These are phyloP conservation scores for Exophiala bonariae DNA, from an alignment of 2,329 filamentous ascomycete genomes.

Conservation along the genomic window DNA sequence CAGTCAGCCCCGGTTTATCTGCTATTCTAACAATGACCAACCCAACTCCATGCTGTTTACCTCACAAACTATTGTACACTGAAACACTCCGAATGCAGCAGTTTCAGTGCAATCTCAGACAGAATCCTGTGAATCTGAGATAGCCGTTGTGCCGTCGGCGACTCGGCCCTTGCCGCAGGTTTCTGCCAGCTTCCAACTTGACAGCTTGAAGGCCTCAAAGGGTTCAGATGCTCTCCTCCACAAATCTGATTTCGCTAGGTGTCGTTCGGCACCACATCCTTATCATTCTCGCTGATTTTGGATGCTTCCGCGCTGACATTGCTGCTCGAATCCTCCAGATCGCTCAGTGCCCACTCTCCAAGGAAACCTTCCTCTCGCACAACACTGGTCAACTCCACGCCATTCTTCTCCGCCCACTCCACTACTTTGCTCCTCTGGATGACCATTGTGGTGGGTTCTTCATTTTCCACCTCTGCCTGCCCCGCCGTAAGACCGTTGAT, in stretches of 20 bases:
- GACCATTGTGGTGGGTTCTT: slow-evolving; percentile 37
- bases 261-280: neutral
- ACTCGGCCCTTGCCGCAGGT: too few species aligned
- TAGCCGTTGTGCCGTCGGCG: too few species aligned
- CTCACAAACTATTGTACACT: too few species aligned
- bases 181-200: too few species aligned
- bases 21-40: too few species aligned
- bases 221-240: too few species aligned
- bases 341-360: slow-evolving; percentile 58
- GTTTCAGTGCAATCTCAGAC: too few species aligned
- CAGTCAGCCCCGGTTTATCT: too few species aligned
- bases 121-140: too few species aligned
- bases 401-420: slow-evolving; percentile 65
- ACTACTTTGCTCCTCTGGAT: slow-evolving; percentile 61
- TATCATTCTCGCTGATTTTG: slow-evolving; percentile 2
- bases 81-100: too few species aligned
- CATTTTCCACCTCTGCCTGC: slow-evolving; percentile 19
- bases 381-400: slow-evolving; percentile 62
- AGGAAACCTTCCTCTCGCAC: slow-evolving; percentile 76
- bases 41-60: too few species aligned
- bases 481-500: slow-evolving; percentile 41
- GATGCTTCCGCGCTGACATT: slow-evolving; percentile 4
- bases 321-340: slow-evolving; percentile 21
- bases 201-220: too few species aligned
- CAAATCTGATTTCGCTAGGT: neutral